Evolutionary conservation across 176 grass and related monocot genomes (phyloP), one percentile per base, ranked within the genome.

Genomic region (Cocos nucifera): DNA sequence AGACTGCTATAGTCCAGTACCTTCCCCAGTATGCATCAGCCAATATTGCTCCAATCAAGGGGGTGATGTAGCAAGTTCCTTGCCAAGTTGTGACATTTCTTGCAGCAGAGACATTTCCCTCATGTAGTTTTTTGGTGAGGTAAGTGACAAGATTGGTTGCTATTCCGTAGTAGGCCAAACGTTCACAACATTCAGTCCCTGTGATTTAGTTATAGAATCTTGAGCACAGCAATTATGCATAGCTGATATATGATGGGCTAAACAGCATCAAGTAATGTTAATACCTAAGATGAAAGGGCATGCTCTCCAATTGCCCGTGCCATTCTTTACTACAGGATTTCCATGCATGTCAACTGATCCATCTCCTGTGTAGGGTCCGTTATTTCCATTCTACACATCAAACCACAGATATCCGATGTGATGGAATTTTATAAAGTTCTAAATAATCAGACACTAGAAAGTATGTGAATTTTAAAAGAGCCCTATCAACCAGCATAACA

Each of bases 101-200:
- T 49, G 92, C 92, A 70, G 92, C 87, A 57, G 77, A 69, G 4
- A 78, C 75, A 81, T 96, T 96, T 28, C 78, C 69, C 72, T 90
- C 74, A 81, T 82, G 87, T 60, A 90, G 80, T 22, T 77, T 79
- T 27, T 61, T 65, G 73, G 72, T 90, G 23, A 96, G 62, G 76
- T 90, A 96, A 79, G 78, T 90, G 15, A 96, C 75, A 15, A 96
- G 65, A 44, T 87, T 96, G 58, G 53, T 87, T 14, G 80, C 66
- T 72, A 96, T 90, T 66, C 92, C 92, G 22, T 90, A 96, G 69
- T 88, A 96, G 3, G 87, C 92, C 52, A 96, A 80, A 20, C 92
- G 79, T 53, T 96, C 92, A 53, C 83, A 96, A 16, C 78, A 88
- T 32, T 96, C 92, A 44, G 53, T 87, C 53, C 91, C 86, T 95